Conservation (phyloP, 2,329 filamentous ascomycete genomes). For the Colletotrichum scovillei region DNA sequence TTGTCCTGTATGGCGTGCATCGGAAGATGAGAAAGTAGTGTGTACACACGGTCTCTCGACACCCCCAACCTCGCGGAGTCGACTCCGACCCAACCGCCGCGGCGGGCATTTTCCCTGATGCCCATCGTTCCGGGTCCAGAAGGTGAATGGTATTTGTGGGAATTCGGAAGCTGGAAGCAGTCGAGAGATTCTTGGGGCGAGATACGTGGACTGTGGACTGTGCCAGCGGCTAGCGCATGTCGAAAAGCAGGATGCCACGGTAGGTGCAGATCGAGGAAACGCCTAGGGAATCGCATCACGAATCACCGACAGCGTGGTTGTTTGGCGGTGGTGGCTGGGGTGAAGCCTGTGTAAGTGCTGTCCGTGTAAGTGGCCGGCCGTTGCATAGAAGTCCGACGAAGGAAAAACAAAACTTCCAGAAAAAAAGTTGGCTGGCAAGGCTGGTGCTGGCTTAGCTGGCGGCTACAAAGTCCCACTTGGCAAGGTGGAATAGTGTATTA, state of each 20-base stretch:
- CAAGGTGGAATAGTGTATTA: slow-evolving; percentile 2
- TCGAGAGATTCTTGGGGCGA: too few species aligned
- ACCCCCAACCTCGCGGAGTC: not conserved
- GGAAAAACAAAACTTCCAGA: not conserved
- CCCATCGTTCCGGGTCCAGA: not conserved
- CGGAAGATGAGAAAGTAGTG: not conserved
- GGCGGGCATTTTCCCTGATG: not conserved
- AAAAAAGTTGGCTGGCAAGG: slow-evolving; percentile 15
- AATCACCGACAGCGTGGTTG: not conserved
- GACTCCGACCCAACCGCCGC: not conserved
- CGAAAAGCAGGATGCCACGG: not conserved
- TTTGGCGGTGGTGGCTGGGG: not conserved
- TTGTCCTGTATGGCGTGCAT: slow-evolving; percentile 5
- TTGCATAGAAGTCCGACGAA: not conserved
- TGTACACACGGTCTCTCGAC: not conserved
- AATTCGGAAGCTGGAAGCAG: not conserved
- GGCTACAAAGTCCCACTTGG: slow-evolving; percentile 24
- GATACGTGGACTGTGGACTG: slow-evolving; percentile 28
- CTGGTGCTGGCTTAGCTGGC: slow-evolving; percentile 17
- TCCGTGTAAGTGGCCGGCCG: slow-evolving; percentile 6
- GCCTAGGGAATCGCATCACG: slow-evolving; percentile 12
- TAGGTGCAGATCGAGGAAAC: slow-evolving; percentile 11
- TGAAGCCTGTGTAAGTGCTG: not conserved
- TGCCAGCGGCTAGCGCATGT: slow-evolving; percentile 5
- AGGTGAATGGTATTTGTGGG: slow-evolving; percentile 7